Conservation (phyloP, 306 rosid species). For the Vigna hirtella region DNA sequence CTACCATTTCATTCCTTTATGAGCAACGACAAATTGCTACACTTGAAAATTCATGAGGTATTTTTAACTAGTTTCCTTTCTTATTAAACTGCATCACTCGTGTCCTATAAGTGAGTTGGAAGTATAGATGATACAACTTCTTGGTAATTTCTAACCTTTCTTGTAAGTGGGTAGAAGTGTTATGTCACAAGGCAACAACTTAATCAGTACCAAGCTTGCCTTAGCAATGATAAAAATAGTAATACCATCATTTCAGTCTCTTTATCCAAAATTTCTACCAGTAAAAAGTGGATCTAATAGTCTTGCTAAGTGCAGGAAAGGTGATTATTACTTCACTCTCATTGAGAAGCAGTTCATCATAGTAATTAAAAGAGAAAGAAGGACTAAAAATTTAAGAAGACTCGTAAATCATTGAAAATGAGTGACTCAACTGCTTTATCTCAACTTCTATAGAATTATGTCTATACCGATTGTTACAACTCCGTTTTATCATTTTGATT, state of each 20-base stretch:
- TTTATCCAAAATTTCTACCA: neutral
- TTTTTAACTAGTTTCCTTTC: too few relatives aligned
- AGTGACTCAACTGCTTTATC: constrained; percentile 19
- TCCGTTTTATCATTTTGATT: constrained; percentile 57
- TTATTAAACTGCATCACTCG: too few relatives aligned
- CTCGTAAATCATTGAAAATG: neutral
- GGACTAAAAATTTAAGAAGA: constrained; percentile 21
- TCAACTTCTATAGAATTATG: constrained; percentile 31
- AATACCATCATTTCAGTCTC: neutral
- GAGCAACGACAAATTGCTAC: constrained; percentile 10
- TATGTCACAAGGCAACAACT: too few relatives aligned
- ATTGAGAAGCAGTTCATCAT: constrained; percentile 12
- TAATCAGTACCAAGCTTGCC: too few relatives aligned
- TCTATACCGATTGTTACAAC: constrained; percentile 48
- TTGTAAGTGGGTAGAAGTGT: neutral
- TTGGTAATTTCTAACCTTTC: too few relatives aligned
- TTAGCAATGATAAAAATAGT: too few relatives aligned
- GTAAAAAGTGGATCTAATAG: neutral
- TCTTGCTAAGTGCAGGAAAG: too few relatives aligned
- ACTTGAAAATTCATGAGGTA: neutral
- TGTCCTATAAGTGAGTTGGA: too few relatives aligned
- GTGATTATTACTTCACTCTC: constrained; percentile 5
- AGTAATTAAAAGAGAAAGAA: constrained; percentile 10
- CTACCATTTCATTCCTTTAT: constrained; percentile 29
- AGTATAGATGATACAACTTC: too few relatives aligned